A percentile compares a stretch with the other conserved stretches of the same genome.
These are phyloP conservation scores for Dipteronia dyeriana DNA, from an alignment of 345 rosid species.

Conservation along the genomic window DNA sequence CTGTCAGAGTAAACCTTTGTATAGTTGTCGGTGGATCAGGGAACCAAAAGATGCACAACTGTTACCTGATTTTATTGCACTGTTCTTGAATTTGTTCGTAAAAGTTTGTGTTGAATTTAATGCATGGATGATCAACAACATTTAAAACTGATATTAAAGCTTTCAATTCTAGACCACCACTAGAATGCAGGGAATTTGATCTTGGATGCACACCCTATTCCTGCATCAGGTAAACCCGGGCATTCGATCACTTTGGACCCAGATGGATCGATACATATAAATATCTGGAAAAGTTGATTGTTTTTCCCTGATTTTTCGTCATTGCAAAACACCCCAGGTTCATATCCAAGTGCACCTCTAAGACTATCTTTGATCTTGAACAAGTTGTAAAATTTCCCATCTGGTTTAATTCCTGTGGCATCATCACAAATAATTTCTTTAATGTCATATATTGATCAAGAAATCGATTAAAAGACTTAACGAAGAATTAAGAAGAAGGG, in stretches of 20 bases:
- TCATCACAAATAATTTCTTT: neutral
- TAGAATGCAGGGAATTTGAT: neutral
- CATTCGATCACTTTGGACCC: neutral
- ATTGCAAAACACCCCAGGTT: neutral
- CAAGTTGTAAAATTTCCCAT: neutral
- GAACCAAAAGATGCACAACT: too few relatives aligned
- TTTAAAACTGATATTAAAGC: neutral
- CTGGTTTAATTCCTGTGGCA: conserved; percentile 1
- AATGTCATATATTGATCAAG: neutral
- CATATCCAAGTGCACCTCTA: neutral
- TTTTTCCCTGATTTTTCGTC: neutral
- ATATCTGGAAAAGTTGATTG: neutral
- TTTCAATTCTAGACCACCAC: neutral
- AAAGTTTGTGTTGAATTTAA: neutral
- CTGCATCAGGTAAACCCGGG: neutral
- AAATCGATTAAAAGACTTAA: neutral
- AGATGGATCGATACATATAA: neutral
- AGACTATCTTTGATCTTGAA: neutral
- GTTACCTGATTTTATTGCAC: too few relatives aligned
- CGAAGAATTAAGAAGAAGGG: neutral
- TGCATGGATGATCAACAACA: neutral
- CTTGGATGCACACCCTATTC: neutral
- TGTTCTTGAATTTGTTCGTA: too few relatives aligned
- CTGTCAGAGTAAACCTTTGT: neutral
- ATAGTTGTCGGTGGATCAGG: too few relatives aligned